phyloP scores from a whole-genome alignment of 164 flowering plant genomes.

The Cinnamomum micranthum region DNA sequence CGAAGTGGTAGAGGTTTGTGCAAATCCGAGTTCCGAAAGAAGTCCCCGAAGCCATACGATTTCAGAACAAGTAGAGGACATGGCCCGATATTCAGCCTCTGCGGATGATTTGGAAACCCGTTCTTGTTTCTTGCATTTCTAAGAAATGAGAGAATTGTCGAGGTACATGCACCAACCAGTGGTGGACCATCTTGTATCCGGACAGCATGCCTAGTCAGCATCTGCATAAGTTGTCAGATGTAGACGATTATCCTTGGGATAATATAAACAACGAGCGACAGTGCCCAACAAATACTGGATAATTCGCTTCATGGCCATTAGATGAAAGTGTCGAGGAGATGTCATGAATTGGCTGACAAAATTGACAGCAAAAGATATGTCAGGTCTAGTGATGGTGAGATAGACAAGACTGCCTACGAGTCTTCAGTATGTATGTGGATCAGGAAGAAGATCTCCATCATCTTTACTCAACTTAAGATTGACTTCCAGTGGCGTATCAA shows the following conservation, averaged over 20 bases:
- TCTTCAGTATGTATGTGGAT: neutral
- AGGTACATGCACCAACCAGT: neutral
- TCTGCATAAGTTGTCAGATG: neutral
- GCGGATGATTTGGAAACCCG: too few relatives aligned
- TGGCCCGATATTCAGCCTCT: too few relatives aligned
- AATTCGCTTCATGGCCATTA: neutral
- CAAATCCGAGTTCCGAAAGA: too few relatives aligned
- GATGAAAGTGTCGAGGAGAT: neutral
- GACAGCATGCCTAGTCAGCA: neutral
- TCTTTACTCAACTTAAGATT: neutral
- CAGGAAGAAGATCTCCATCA: neutral
- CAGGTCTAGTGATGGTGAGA: neutral
- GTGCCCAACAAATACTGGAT: neutral
- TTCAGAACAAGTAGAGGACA: too few relatives aligned
- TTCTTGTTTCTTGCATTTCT: too few relatives aligned
- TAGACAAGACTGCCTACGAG: neutral
- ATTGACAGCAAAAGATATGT: neutral
- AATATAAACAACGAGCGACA: too few relatives aligned
- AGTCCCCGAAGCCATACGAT: too few relatives aligned
- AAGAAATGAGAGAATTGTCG: too few relatives aligned
- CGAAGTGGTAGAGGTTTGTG: too few relatives aligned
- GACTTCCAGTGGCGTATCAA: neutral
- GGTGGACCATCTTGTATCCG: neutral
- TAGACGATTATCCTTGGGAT: neutral
- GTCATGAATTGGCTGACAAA: neutral